A percentile compares a stretch with the other conserved stretches of the same genome.
These are phyloP conservation scores for Termitomyces sp. DNA, from an alignment of 768 basidiomycete genomes.

Conservation along the genomic window DNA sequence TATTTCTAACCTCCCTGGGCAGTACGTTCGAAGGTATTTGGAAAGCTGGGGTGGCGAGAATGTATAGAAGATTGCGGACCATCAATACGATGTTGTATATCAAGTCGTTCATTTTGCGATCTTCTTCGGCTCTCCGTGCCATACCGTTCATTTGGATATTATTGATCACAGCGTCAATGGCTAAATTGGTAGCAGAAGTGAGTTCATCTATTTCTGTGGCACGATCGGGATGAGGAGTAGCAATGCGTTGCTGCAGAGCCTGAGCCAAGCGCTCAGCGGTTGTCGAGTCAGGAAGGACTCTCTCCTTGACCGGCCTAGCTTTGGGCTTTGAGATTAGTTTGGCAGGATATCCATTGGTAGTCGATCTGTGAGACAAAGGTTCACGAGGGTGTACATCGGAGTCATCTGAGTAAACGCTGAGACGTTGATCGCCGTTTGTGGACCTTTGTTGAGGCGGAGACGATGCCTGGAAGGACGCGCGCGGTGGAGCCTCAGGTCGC, in stretches of 20 bases:
- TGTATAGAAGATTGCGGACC: slow-evolving; percentile 77
- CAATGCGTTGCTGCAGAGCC: slow-evolving; percentile 56
- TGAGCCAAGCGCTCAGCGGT: slow-evolving; percentile 68
- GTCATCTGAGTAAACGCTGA: slow-evolving; percentile 77
- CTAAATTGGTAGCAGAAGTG: slow-evolving; percentile 50
- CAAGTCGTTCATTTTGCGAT: slow-evolving; percentile 56
- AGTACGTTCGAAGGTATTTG: slow-evolving; percentile 58
- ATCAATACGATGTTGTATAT: slow-evolving; percentile 62
- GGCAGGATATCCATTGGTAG: slow-evolving; percentile 25
- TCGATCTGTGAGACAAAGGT: slow-evolving; percentile 22
- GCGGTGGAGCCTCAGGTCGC: slow-evolving; percentile 42
- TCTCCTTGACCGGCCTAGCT: slow-evolving; percentile 16
- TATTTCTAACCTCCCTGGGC: slow-evolving; percentile 46
- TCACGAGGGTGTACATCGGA: slow-evolving; percentile 65
- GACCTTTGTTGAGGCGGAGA: slow-evolving; percentile 26
- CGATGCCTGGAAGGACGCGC: slow-evolving; percentile 13
- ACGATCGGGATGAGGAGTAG: slow-evolving; percentile 54
- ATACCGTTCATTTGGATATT: slow-evolving; percentile 49
- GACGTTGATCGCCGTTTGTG: slow-evolving; percentile 36
- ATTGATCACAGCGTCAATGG: slow-evolving; percentile 62
- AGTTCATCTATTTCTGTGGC: slow-evolving; percentile 47
- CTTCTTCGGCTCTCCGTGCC: slow-evolving; percentile 50
- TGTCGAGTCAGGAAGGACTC: slow-evolving; percentile 46
- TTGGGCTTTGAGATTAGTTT: slow-evolving; percentile 6
- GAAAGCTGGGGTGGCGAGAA: slow-evolving; percentile 54